These are phyloP conservation scores for Apiospora koreana DNA, from an alignment of 2,329 filamentous ascomycete species.

Conservation along the genomic window DNA sequence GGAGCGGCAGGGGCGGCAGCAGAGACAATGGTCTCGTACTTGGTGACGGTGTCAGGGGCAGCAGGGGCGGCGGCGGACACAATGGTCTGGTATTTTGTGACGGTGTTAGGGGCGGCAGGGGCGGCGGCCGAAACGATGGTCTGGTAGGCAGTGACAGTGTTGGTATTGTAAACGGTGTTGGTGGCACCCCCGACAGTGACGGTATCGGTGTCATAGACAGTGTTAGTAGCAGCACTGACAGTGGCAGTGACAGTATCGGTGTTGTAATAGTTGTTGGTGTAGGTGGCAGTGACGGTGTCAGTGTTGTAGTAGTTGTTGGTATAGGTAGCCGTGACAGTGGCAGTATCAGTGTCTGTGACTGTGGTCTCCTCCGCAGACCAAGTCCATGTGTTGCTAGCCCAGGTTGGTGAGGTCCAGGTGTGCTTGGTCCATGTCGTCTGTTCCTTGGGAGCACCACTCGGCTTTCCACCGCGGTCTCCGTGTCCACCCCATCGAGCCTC, in stretches of 20 bases:
- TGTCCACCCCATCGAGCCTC: background rate
- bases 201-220: background rate
- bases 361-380: background rate
- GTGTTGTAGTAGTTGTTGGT: background rate
- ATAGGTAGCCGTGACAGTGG: background rate
- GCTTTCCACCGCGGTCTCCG: background rate
- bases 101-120: background rate
- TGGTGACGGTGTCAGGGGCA: background rate
- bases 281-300: background rate
- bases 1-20: too few relatives aligned
- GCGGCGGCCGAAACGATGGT: background rate
- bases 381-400: background rate
- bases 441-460: background rate
- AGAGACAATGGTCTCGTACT: background rate
- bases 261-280: background rate
- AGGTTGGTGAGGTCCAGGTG: background rate
- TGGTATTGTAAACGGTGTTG: background rate
- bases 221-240: background rate
- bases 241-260: background rate
- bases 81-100: background rate
- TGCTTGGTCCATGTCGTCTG: background rate
- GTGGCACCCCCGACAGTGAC: background rate
- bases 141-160: background rate
- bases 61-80: background rate
- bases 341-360: background rate